Conservation (phyloP, 352 stramenopile species). For the Phytopythium ostracodes region DNA sequence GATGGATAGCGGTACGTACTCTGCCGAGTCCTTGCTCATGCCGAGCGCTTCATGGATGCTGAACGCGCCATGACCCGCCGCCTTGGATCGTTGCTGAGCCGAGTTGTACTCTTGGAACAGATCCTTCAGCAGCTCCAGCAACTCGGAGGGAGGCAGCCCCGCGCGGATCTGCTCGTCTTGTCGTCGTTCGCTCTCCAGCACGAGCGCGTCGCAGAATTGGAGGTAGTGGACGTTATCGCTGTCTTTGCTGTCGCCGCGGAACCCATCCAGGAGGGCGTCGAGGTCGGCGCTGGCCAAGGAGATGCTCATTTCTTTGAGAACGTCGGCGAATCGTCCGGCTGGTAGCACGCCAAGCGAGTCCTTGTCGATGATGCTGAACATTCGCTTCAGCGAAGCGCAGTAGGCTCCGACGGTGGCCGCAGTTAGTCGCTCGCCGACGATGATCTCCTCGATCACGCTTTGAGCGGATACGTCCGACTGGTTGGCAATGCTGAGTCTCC, state of each 20-base stretch:
- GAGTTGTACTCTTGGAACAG: constrained; percentile 38
- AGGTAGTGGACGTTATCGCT: constrained; percentile 39
- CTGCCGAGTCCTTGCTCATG: constrained; percentile 29
- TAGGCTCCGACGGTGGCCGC: constrained; percentile 37
- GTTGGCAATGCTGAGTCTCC: constrained; percentile 21
- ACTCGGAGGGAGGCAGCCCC: constrained; percentile 32
- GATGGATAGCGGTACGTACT: constrained; percentile 35
- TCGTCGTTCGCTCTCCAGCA: constrained; percentile 36
- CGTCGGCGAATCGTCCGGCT: constrained; percentile 43
- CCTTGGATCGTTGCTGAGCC: constrained; percentile 18
- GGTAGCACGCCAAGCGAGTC: constrained; percentile 51
- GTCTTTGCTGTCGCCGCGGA: constrained; percentile 23
- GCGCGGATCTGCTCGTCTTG: constrained; percentile 16
- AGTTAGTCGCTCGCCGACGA: constrained; percentile 44
- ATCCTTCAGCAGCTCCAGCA: constrained; percentile 45
- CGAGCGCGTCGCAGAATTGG: constrained; percentile 54
- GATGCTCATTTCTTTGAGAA: constrained; percentile 62
- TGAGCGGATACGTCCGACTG: constrained; percentile 27
- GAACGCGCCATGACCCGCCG: constrained; percentile 25
- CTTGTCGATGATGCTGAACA: constrained; percentile 82
- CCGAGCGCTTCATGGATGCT: constrained; percentile 46
- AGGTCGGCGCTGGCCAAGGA: constrained; percentile 31
- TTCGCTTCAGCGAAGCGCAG: constrained; percentile 66
- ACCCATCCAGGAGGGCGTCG: constrained; percentile 38
- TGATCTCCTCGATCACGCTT: constrained; percentile 44